Evolutionary conservation across 2,329 filamentous ascomycete species (phyloP).

Genomic region (Colletotrichum orchidophilum): DNA sequence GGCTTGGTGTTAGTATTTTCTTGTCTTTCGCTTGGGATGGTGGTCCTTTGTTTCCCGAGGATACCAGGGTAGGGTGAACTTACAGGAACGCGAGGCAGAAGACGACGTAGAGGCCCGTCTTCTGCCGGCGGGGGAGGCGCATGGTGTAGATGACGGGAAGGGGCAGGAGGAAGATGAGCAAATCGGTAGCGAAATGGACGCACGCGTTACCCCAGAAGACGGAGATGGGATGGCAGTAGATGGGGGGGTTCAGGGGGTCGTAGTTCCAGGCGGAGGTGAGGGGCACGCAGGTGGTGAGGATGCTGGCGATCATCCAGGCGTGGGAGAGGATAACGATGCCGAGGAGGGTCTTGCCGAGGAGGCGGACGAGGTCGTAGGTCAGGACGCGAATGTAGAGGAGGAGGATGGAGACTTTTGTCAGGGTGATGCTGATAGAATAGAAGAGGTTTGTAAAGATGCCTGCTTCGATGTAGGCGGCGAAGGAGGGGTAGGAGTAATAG

Average conservation of each 20-base stretch:
- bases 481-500: slow-evolving; percentile 1
- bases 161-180: slow-evolving; percentile 46
- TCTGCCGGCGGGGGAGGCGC: slow-evolving; percentile 52
- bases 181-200: slow-evolving; percentile 38
- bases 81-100: slow-evolving; percentile 52
- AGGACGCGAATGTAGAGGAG: slow-evolving; percentile 39
- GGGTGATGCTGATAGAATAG: slow-evolving; percentile 35
- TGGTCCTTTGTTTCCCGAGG: no score
- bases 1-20: background rate
- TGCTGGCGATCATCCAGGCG: slow-evolving; percentile 36
- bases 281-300: slow-evolving; percentile 37
- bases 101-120: slow-evolving; percentile 47
- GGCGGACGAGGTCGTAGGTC: slow-evolving; percentile 37
- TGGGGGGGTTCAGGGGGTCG: background rate
- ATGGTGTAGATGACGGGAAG: slow-evolving; percentile 54
- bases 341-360: slow-evolving; percentile 37
- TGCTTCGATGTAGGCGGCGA: slow-evolving; percentile 21
- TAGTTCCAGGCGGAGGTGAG: slow-evolving; percentile 33
- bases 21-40: background rate
- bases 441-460: slow-evolving; percentile 31
- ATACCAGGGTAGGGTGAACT: slow-evolving; percentile 18
- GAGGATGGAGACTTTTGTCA: slow-evolving; percentile 38
- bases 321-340: slow-evolving; percentile 34
- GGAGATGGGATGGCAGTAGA: slow-evolving; percentile 32
- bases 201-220: slow-evolving; percentile 40